These are phyloP conservation scores for Calonectria crousiana DNA, from an alignment of 2,329 filamentous ascomycete species.

Conservation along the genomic window DNA sequence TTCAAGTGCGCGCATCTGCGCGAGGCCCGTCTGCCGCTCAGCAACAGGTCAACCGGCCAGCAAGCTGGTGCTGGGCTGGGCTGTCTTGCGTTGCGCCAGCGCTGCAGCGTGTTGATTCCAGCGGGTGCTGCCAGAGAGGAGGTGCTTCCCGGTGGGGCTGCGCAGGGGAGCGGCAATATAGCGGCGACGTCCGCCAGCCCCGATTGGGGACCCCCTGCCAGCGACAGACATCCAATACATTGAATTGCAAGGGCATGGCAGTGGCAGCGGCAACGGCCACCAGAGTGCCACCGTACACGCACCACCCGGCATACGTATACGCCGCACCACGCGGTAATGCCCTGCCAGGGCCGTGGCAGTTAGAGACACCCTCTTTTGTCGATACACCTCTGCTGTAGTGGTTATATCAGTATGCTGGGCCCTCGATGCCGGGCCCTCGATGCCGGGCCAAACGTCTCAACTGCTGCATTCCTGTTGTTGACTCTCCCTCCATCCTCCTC, in stretches of 20 bases:
- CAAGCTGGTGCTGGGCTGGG: not conserved
- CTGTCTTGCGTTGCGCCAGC: not conserved
- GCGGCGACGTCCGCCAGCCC: not conserved
- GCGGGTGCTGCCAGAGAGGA: no score
- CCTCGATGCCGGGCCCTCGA: not conserved
- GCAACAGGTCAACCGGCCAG: not conserved
- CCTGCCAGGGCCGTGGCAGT: not conserved
- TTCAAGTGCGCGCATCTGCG: not conserved
- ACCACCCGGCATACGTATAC: constrained; percentile 9
- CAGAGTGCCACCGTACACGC: not conserved
- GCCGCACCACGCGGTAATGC: constrained; percentile 5
- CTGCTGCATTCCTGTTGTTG: constrained; percentile 1
- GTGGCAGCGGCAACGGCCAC: not conserved
- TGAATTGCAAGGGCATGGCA: not conserved
- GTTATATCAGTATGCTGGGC: not conserved
- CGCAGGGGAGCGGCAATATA: not conserved
- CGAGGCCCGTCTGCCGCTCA: no score
- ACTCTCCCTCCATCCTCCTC: not conserved
- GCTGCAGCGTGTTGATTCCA: not conserved
- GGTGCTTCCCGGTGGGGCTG: not conserved
- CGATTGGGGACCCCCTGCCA: not conserved
- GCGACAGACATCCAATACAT: constrained; percentile 13
- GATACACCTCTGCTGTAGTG: not conserved
- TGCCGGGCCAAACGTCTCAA: not conserved
- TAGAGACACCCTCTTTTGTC: not conserved